Conservation (phyloP, 192 early-diverging fungal species). For the Mortierella alpina region DNA sequence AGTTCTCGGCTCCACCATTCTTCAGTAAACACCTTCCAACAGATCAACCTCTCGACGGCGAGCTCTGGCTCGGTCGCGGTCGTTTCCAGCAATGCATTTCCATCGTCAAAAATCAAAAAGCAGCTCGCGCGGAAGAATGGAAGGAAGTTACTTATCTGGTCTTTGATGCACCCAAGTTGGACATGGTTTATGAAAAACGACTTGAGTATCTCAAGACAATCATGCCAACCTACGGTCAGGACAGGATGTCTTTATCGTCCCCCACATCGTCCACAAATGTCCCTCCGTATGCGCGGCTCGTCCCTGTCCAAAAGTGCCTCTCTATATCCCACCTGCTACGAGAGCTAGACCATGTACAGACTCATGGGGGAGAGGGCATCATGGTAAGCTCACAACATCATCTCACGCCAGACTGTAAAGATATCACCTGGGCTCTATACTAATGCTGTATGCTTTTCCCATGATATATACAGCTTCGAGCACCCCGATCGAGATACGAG, state of each 20-base stretch:
- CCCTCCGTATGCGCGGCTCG: constrained; percentile 56
- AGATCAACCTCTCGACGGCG: constrained; percentile 73
- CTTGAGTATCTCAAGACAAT: constrained; percentile 57
- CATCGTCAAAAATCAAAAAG: constrained; percentile 64
- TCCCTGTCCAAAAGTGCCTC: constrained; percentile 61
- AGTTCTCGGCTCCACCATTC: constrained; percentile 64
- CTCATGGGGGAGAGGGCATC: constrained; percentile 74
- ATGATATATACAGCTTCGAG: constrained; percentile 18
- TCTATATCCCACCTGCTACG: constrained; percentile 57
- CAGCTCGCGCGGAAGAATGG: constrained; percentile 57
- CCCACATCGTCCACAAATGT: constrained; percentile 9
- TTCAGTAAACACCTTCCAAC: constrained; percentile 61
- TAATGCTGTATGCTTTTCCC: neutral
- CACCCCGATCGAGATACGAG: constrained; percentile 42
- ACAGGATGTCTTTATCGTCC: constrained; percentile 3
- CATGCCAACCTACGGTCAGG: constrained; percentile 44
- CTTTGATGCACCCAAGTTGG: constrained; percentile 71
- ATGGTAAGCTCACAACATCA: constrained; percentile 64
- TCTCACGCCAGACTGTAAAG: neutral
- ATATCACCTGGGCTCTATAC: neutral
- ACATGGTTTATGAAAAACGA: constrained; percentile 63
- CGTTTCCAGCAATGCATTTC: constrained; percentile 72
- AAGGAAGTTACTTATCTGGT: constrained; percentile 65
- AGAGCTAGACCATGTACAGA: constrained; percentile 64
- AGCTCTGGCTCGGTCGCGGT: constrained; percentile 76